A percentile compares a stretch with the other conserved stretches of the same genome.
Conservation (phyloP, 768 basidiomycete species). For the Tylopilus vinaceipallidus region DNA sequence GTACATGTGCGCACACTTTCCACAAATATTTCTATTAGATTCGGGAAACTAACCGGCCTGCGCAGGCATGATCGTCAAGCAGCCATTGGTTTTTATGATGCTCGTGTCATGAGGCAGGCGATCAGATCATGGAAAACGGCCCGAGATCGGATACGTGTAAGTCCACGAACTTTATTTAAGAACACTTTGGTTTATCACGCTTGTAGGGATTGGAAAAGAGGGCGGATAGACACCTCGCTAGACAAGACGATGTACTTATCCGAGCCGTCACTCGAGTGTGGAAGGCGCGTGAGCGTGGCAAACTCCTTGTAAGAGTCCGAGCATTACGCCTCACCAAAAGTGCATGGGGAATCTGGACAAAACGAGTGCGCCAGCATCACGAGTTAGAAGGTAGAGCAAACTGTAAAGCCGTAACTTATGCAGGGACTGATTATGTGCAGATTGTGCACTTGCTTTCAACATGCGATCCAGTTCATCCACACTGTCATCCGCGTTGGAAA, state of each 20-base stretch:
- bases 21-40: background rate
- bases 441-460: constrained; percentile 49
- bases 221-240: constrained; percentile 52
- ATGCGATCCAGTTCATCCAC: constrained; percentile 42
- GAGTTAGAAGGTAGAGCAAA: constrained; percentile 45
- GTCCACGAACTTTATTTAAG: constrained; percentile 17
- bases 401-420: background rate
- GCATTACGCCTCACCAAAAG: constrained; percentile 43
- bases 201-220: constrained; percentile 55
- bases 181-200: constrained; percentile 9
- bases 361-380: constrained; percentile 38
- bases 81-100: constrained; percentile 45
- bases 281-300: constrained; percentile 66
- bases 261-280: constrained; percentile 61
- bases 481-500: constrained; percentile 36
- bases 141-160: constrained; percentile 48
- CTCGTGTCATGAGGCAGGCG: constrained; percentile 42
- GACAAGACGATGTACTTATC: constrained; percentile 57
- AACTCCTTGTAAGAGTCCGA: constrained; percentile 53
- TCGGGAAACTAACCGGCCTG: constrained; percentile 4
- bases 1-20: constrained; percentile 44
- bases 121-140: constrained; percentile 57
- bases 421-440: constrained; percentile 32
- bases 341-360: constrained; percentile 51
- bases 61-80: constrained; percentile 43